Conservation (phyloP, 116 monocot genomes). For the Phalaenopsis hybrid region DNA sequence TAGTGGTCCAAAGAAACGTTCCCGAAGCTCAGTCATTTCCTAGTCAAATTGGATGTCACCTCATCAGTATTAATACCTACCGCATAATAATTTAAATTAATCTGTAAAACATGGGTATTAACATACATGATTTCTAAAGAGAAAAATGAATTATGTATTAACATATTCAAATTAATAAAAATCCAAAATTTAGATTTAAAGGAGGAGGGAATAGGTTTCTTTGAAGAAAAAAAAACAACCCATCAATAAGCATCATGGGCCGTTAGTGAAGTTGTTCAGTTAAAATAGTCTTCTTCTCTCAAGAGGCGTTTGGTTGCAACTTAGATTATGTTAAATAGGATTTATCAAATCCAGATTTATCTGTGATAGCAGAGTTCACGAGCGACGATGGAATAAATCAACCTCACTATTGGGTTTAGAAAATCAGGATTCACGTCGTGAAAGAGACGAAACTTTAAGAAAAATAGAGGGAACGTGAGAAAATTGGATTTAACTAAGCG, state of each 20-base stretch:
- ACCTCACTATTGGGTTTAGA: too few relatives aligned
- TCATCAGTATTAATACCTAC: not conserved
- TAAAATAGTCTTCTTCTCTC: not conserved
- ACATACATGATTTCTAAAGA: not conserved
- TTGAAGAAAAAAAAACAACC: not conserved
- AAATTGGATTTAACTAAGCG: too few relatives aligned
- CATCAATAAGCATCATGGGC: not conserved
- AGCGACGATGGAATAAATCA: too few relatives aligned
- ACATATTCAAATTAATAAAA: not conserved
- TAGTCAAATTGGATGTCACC: slow-evolving; percentile 19
- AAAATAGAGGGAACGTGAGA: too few relatives aligned
- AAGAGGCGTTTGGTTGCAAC: too few relatives aligned
- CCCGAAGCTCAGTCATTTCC: slow-evolving; percentile 60
- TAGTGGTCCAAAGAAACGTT: slow-evolving; percentile 72
- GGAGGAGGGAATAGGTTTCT: not conserved
- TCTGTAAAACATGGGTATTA: not conserved
- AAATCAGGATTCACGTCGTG: too few relatives aligned
- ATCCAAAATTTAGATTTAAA: not conserved
- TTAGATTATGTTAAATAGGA: too few relatives aligned
- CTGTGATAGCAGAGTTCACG: too few relatives aligned
- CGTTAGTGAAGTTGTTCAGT: not conserved
- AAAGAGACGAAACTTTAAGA: too few relatives aligned
- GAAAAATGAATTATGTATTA: not conserved
- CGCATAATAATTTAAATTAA: not conserved
- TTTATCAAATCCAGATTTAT: too few relatives aligned